Evolutionary conservation across 495 filamentous ascomycete species (phyloP), one percentile per base, ranked within the genome.

Genomic region (Aspergillus avenaceus): DNA sequence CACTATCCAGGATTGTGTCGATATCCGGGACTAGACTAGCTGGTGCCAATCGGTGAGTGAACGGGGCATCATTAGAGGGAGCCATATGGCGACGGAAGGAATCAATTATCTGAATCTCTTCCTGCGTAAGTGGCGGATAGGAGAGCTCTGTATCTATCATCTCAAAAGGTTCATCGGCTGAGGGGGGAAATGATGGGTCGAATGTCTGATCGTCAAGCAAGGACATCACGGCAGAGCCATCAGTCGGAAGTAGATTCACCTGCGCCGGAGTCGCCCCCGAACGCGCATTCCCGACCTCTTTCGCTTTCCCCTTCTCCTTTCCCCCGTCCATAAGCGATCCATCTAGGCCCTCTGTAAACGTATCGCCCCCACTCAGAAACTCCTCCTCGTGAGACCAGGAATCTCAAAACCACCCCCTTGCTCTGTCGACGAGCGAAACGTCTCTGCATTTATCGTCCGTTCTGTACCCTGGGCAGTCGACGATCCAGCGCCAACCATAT

Each of bases 181-280:
- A 42, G 0, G 53, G 37, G 5, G 53, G 36, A 51, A 73, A 54
- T 50, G 80, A 63, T 60, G 86, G 66, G 47, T 82, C 57, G 68
- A 84, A 73, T 53, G 72, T 60, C 49, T 65, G 41, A 64, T 84
- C 60, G 40, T 71, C 48, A 63, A 88, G 62, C 69, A 89, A 62
- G 37, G 66, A 54, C 7, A 75, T 49, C 5, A 78, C 74, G 4
- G 62, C 75, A 24, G 64, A 53, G 41, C 76, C 75, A 50, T 79
- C 76, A 9, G 34, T 53, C 13, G 57, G n/a, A 14, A 44, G 38
- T 19, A 37, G 18, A 21, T 42, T 22, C 27, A 27, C 11, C 8
- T 19, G 34, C 41, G 42, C 24, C 9, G 34, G 3, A 3, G 21
- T 6, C 2, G 34, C 12, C 21, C 16, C 16, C 16, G n/a, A n/a